phyloP scores from a whole-genome alignment of 805 yeast genomes.

The Danielia oregonensis region DNA sequence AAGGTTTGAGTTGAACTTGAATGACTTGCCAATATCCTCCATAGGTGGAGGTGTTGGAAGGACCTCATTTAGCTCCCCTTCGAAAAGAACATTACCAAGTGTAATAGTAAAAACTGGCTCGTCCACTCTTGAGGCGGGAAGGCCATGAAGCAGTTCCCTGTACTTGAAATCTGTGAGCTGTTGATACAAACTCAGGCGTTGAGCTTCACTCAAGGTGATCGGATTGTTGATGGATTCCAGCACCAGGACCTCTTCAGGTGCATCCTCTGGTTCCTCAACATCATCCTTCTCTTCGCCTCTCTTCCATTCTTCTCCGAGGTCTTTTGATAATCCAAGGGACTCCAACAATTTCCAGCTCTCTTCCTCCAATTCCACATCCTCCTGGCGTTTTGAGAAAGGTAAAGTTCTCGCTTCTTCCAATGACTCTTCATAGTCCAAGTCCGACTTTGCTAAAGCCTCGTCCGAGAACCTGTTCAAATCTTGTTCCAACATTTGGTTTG shows the following conservation, averaged over 20 bases:
- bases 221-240: background rate
- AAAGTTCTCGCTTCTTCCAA: conserved; percentile 2
- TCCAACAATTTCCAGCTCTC: conserved; percentile 7
- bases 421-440: conserved; percentile 2
- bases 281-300: conserved; percentile 1
- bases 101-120: conserved; percentile 33
- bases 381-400: conserved; percentile 15
- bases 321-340: conserved; percentile 3
- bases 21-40: conserved; percentile 4
- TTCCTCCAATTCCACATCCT: conserved; percentile 1
- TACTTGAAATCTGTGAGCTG: conserved; percentile 26
- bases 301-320: background rate
- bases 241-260: background rate
- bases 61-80: conserved; percentile 7
- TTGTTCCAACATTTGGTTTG: conserved; percentile 2
- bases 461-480: conserved; percentile 10
- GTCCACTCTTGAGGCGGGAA: conserved; percentile 14
- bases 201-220: background rate
- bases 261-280: background rate
- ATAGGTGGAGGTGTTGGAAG: conserved; percentile 2
- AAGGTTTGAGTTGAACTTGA: conserved; percentile 32
- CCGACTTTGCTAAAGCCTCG: conserved; percentile 2
- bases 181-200: conserved; percentile 20
- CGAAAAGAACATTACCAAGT: conserved; percentile 37
- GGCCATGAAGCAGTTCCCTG: conserved; percentile 20